These are phyloP conservation scores for Cordyceps militaris DNA, from an alignment of 2,329 filamentous ascomycete genomes.

Conservation along the genomic window DNA sequence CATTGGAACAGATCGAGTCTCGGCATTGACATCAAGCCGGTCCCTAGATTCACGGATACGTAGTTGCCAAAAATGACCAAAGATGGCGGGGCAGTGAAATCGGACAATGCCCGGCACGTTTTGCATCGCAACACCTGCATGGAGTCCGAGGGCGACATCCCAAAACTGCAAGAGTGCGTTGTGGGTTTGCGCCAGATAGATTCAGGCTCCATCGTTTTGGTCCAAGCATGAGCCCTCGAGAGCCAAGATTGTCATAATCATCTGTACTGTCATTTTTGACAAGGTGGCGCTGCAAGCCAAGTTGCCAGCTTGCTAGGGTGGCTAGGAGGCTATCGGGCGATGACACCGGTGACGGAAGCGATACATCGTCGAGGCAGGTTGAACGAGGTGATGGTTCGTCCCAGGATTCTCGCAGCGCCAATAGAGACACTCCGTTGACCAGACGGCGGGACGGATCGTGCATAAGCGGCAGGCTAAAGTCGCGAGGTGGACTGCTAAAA, in stretches of 20 bases:
- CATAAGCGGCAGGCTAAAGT: background rate
- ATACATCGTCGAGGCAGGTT: background rate
- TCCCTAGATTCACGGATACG: background rate
- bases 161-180: background rate
- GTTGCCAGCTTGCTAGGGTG: background rate
- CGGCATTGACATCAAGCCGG: background rate
- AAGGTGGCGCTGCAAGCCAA: background rate
- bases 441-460: slow-evolving; percentile 9
- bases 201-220: background rate
- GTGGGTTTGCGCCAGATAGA: background rate
- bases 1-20: background rate
- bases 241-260: background rate
- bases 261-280: background rate
- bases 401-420: background rate
- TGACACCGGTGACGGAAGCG: background rate
- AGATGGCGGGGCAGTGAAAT: background rate
- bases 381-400: background rate
- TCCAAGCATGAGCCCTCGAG: background rate
- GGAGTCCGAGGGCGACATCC: background rate
- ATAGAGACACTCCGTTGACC: slow-evolving; percentile 4
- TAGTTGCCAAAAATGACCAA: background rate
- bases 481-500: background rate
- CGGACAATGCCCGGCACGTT: background rate
- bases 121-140: background rate
- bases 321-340: background rate